Evolutionary conservation across 352 stramenopile genomes (phyloP), one percentile per base, ranked within the genome.

Genomic region (Globisporangium yorkense): DNA sequence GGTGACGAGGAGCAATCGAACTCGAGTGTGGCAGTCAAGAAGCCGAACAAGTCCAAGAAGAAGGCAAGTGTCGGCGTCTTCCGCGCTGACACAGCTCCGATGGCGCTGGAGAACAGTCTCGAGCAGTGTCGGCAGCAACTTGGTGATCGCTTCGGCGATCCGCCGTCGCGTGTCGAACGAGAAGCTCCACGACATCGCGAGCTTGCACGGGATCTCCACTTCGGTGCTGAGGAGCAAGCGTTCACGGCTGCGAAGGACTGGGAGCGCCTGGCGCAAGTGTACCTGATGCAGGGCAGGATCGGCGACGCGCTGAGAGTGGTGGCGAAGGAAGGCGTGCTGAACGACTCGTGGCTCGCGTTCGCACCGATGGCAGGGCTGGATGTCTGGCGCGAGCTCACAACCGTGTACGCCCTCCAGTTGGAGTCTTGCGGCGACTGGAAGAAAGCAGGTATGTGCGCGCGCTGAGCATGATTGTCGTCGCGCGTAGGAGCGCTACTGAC

Each of bases 331-430:
- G 61, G 66, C 39, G 54, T 55, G 24, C 62, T 93, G 13, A 72
- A 57, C 27, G 45, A 71, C 24, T 67, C 63, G 9, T 93, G 80
- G 80, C 64, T 93, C n/a, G 67, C 80, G 1, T 74, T 84, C 27
- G 80, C 84, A 24, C 80, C 84, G 1, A 85, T 88, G 75, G 81
- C 74, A n/a, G 84, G 84, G 2, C 50, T 84, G 49, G 75, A 88
- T 29, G 70, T 90, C 18, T 93, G 83, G 83, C 68, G 75, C 31
- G 77, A 93, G 44, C 63, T 88, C 48, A 76, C 77, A 2, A 71
- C 72, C 29, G 51, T 89, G 24, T 93, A 88, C 20, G 80, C 83
- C 1, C 62, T 62, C 1, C 83, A 91, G 41, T 62, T 90, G 1
- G 69, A 79, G 15, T 52, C 57, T 0, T 46, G 66, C 9, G 71